Evolutionary conservation across 768 basidiomycete genomes (phyloP).

Genomic region (Hypholoma fasciculare): DNA sequence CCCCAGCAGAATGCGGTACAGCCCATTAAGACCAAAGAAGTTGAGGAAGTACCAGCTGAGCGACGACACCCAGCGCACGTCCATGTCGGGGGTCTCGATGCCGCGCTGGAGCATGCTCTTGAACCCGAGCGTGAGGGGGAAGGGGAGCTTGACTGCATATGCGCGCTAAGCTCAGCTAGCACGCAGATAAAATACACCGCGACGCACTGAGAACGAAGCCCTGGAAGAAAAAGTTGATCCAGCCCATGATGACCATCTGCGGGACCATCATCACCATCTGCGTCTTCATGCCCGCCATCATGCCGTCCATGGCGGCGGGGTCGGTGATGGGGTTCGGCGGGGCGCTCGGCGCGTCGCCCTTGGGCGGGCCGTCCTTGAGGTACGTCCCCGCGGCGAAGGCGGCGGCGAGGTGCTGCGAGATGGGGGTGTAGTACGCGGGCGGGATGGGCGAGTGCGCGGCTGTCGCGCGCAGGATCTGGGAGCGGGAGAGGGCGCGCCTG

Average conservation of each 20-base stretch:
- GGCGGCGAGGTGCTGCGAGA: constrained; percentile 72
- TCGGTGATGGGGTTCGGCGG: constrained; percentile 87
- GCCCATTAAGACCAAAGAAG: constrained; percentile 94
- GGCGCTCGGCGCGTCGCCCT: constrained; percentile 51
- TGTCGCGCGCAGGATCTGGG: constrained; percentile 82
- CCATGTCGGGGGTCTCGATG: constrained; percentile 94
- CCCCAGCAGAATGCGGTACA: constrained; percentile 93
- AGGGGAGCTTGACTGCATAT: constrained; percentile 85
- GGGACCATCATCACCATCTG: constrained; percentile 99
- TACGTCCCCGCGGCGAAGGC: constrained; percentile 77
- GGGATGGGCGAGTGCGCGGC: constrained; percentile 82
- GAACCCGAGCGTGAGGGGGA: constrained; percentile 95
- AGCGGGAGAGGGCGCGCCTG: constrained; percentile 77
- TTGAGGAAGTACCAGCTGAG: constrained; percentile 99
- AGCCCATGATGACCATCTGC: constrained; percentile 99
- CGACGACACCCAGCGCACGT: constrained; percentile 98
- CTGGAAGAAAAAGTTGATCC: constrained; percentile 99
- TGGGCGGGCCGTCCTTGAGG: constrained; percentile 83
- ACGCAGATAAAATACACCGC: not conserved
- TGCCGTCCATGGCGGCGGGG: constrained; percentile 92
- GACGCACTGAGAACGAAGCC: constrained; percentile 95
- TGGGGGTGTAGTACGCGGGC: constrained; percentile 65
- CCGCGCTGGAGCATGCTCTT: constrained; percentile 98
- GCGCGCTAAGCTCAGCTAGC: not conserved
- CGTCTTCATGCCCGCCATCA: constrained; percentile 99